A percentile compares a stretch with the other conserved stretches of the same genome.
phyloP scores from a whole-genome alignment of 495 filamentous ascomycete genomes.

The Poronia punctata region DNA sequence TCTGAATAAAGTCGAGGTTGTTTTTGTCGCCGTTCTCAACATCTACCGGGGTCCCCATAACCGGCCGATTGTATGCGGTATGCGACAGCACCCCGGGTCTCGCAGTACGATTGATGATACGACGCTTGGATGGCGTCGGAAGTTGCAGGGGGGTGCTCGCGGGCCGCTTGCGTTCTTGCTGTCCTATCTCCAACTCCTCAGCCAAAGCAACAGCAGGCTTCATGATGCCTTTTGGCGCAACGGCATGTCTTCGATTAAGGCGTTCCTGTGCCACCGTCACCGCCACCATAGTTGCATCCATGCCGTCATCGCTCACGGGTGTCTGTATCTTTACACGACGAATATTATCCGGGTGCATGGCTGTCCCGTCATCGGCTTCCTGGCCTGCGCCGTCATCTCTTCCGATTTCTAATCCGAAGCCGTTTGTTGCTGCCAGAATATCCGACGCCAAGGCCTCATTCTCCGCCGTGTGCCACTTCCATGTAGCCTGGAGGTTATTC shows the following conservation, averaged over 20 bases:
- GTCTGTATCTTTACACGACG: constrained; percentile 34
- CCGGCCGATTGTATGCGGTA: constrained; percentile 24
- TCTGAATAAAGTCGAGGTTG: constrained; percentile 1
- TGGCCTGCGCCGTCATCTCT: neutral
- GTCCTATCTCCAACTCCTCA: constrained; percentile 4
- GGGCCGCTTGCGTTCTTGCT: neutral
- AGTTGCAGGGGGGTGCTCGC: neutral
- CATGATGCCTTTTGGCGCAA: constrained; percentile 32
- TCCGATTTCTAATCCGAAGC: neutral
- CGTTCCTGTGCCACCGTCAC: constrained; percentile 36
- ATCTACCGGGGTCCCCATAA: constrained; percentile 12
- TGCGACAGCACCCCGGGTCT: constrained; percentile 12
- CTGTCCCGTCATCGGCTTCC: neutral
- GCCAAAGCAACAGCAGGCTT: constrained; percentile 20
- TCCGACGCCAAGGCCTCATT: constrained; percentile 1
- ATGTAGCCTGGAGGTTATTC: constrained; percentile 17
- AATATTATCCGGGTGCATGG: constrained; percentile 6
- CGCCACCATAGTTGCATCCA: constrained; percentile 10
- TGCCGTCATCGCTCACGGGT: constrained; percentile 20
- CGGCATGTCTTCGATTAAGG: constrained; percentile 21
- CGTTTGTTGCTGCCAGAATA: neutral
- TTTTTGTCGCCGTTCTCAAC: neutral
- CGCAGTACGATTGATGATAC: constrained; percentile 12
- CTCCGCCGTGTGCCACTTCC: constrained; percentile 13
- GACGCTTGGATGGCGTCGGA: constrained; percentile 1